These are phyloP conservation scores for Amanita pseudoporphyria DNA, from an alignment of 768 basidiomycete genomes.

Conservation along the genomic window DNA sequence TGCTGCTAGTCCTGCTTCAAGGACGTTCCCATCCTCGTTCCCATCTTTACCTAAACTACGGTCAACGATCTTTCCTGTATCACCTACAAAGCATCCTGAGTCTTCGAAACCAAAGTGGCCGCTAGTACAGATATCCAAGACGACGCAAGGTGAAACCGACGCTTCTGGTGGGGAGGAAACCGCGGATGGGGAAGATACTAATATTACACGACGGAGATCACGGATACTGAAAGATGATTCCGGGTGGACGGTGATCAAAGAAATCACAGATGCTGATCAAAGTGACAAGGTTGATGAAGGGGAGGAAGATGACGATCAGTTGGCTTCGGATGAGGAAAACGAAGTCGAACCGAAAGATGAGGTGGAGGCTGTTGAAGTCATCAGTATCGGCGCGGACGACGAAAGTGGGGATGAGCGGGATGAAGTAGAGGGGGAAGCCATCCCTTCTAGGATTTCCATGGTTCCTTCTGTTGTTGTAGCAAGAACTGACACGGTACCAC, in stretches of 20 bases:
- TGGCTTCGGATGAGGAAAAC: neutral
- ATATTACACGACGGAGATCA: neutral
- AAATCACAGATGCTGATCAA: neutral
- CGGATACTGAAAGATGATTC: neutral
- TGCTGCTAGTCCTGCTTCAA: neutral
- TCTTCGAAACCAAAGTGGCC: neutral
- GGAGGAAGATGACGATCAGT: neutral
- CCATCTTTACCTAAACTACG: neutral
- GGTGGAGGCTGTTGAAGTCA: neutral
- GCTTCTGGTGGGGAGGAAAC: neutral
- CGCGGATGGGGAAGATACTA: neutral
- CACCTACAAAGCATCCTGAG: neutral
- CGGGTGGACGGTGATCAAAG: conserved; percentile 1
- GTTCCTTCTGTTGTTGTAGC: neutral
- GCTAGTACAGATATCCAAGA: neutral
- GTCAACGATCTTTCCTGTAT: too few relatives aligned
- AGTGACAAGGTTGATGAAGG: neutral
- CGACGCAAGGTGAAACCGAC: too few relatives aligned
- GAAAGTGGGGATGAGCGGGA: neutral
- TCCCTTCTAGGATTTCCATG: neutral
- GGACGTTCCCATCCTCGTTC: neutral
- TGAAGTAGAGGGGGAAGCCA: neutral
- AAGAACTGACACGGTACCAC: neutral
- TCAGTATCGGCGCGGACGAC: neutral
- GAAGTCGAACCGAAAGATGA: neutral